A percentile compares a stretch with the other conserved stretches of the same genome.
Conservation (phyloP, 495 filamentous ascomycete genomes). For the Penicillium bovifimosum region DNA sequence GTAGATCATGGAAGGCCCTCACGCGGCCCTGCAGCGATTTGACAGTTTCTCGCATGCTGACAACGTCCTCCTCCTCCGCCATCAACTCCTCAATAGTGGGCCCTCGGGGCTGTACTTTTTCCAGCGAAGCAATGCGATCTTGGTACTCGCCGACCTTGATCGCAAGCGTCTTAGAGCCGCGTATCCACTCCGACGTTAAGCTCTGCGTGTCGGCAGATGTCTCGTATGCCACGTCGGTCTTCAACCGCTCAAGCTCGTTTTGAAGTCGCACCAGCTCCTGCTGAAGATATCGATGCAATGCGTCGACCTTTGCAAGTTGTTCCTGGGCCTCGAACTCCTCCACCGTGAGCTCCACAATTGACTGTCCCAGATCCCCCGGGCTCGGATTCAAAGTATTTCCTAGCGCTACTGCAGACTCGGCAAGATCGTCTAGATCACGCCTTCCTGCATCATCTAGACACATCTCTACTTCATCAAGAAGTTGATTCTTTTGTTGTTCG, state of each 20-base stretch:
- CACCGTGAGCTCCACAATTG: conserved; percentile 38
- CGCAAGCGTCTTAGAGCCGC: conserved; percentile 53
- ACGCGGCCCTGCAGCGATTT: conserved; percentile 50
- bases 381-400: conserved; percentile 31
- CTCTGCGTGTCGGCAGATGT: conserved; percentile 47
- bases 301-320: conserved; percentile 52
- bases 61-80: conserved; percentile 39
- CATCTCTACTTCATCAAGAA: conserved; percentile 38
- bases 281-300: conserved; percentile 42
- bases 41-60: conserved; percentile 31
- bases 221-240: conserved; percentile 44
- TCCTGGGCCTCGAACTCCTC: conserved; percentile 37
- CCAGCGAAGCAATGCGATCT: conserved; percentile 41
- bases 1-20: conserved; percentile 59
- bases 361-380: conserved; percentile 32
- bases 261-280: conserved; percentile 35
- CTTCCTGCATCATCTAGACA: conserved; percentile 35
- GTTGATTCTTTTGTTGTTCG: conserved; percentile 30
- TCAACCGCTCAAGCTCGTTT: conserved; percentile 34
- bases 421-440: conserved; percentile 36
- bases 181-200: conserved; percentile 57
- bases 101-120: conserved; percentile 31
- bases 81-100: conserved; percentile 48
- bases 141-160: conserved; percentile 54
- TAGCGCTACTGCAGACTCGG: conserved; percentile 30